Evolutionary conservation across 2,329 filamentous ascomycete species (phyloP).

Genomic region (Hymenoscyphus infarciens): DNA sequence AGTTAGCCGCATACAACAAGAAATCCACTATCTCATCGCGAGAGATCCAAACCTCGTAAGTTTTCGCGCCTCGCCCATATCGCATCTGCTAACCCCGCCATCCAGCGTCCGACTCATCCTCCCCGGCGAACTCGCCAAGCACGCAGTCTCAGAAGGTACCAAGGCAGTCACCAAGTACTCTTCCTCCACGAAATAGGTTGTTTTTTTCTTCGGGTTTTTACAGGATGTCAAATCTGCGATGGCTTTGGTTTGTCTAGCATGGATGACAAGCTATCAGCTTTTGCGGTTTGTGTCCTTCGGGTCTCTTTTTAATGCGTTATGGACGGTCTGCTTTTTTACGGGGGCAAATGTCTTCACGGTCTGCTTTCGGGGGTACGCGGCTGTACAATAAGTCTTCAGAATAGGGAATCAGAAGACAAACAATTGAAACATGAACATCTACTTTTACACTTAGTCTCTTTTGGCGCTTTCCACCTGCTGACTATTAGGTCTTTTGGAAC

Average conservation of each 20-base stretch:
- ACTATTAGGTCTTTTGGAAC: background rate
- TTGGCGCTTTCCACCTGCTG: background rate
- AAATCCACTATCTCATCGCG: constrained; percentile 99
- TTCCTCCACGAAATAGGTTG: constrained; percentile 91
- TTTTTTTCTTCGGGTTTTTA: constrained; percentile 54
- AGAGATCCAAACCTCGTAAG: constrained; percentile 95
- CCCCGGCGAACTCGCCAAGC: constrained; percentile 97
- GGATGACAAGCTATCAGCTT: constrained; percentile 30
- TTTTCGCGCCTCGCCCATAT: constrained; percentile 21
- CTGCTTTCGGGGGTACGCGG: constrained; percentile 65
- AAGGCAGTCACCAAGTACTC: constrained; percentile 99
- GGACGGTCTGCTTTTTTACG: constrained; percentile 62
- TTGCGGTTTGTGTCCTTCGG: constrained; percentile 31
- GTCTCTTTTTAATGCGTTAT: constrained; percentile 64
- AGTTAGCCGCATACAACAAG: constrained; percentile 99
- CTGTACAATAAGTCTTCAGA: constrained; percentile 60
- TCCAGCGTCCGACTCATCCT: constrained; percentile 86
- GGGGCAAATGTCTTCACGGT: constrained; percentile 67
- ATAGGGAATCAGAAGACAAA: constrained; percentile 35
- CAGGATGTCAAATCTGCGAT: constrained; percentile 50
- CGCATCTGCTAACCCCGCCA: constrained; percentile 6
- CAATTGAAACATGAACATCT: constrained; percentile 31
- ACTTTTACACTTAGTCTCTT: constrained; percentile 4
- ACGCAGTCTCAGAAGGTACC: constrained; percentile 98
- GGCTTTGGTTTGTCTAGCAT: constrained; percentile 41